phyloP scores from a whole-genome alignment of 2,329 filamentous ascomycete species.

The Allantophomopsis cytisporea region DNA sequence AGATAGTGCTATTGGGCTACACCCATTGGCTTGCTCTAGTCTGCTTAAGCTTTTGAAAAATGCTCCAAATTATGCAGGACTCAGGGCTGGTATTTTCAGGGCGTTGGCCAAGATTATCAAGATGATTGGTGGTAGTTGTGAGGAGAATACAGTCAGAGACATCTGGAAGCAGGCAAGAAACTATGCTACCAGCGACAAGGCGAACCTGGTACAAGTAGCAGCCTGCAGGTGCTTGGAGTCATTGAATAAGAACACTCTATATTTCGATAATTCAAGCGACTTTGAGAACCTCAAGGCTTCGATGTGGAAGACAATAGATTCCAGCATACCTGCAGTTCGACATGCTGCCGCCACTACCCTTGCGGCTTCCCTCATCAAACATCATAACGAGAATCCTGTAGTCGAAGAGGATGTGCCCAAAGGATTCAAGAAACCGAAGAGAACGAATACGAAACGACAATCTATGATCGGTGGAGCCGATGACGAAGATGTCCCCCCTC shows the following conservation, averaged over 20 bases:
- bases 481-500: conserved; percentile 54
- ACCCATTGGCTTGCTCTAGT: conserved; percentile 58
- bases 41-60: conserved; percentile 70
- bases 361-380: conserved; percentile 70
- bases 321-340: conserved; percentile 57
- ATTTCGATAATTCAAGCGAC: conserved; percentile 79
- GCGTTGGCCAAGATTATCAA: conserved; percentile 63
- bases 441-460: conserved; percentile 41
- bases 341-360: conserved; percentile 80
- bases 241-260: conserved; percentile 57
- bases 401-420: conserved; percentile 37
- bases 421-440: conserved; percentile 52
- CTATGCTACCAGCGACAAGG: conserved; percentile 68
- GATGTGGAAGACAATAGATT: conserved; percentile 80
- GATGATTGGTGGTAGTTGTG: conserved; percentile 64
- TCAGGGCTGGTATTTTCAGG: conserved; percentile 65
- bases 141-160: conserved; percentile 76
- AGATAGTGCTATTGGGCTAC: conserved; percentile 79
- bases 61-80: conserved; percentile 65
- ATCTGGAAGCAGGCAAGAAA: conserved; percentile 85
- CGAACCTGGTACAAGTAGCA: conserved; percentile 62
- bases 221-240: conserved; percentile 70
- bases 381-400: conserved; percentile 50
- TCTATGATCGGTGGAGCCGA: conserved; percentile 49
- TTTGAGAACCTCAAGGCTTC: conserved; percentile 78